A percentile compares a stretch with the other conserved stretches of the same genome.
Conservation (phyloP, 768 basidiomycete species). For the Suillus spraguei region DNA sequence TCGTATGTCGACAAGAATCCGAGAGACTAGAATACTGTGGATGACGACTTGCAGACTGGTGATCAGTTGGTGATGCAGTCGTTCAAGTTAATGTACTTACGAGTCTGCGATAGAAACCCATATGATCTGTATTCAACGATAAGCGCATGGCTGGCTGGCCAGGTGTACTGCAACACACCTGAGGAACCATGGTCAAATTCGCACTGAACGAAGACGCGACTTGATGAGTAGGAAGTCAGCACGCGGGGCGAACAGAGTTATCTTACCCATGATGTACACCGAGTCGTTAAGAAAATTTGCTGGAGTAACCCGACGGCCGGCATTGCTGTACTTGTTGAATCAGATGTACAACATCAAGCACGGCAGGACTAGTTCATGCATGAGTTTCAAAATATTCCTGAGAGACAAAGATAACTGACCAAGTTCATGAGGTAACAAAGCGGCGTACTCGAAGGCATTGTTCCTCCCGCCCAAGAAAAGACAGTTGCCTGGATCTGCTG, state of each 20-base stretch:
- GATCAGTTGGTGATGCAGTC: neutral
- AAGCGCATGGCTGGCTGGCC: neutral
- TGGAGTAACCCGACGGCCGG: neutral
- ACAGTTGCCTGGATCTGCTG: too few relatives aligned
- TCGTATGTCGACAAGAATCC: constrained; percentile 7
- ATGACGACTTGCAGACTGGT: constrained; percentile 3
- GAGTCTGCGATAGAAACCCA: neutral
- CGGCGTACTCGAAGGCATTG: neutral
- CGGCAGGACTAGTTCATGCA: neutral
- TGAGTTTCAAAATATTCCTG: neutral
- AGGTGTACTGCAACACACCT: neutral
- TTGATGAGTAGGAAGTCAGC: neutral
- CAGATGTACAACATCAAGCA: neutral
- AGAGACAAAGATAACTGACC: neutral
- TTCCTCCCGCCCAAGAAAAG: neutral
- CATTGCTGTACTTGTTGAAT: neutral
- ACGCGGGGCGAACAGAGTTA: neutral
- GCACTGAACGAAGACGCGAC: neutral
- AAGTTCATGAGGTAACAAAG: neutral
- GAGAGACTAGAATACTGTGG: constrained; percentile 2
- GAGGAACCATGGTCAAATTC: neutral
- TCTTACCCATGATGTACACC: neutral
- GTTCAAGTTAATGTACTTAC: neutral
- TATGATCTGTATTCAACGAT: neutral
- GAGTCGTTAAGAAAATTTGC: neutral